phyloP scores from a whole-genome alignment of 2,329 filamentous ascomycete genomes.

The Phialophora tarda region DNA sequence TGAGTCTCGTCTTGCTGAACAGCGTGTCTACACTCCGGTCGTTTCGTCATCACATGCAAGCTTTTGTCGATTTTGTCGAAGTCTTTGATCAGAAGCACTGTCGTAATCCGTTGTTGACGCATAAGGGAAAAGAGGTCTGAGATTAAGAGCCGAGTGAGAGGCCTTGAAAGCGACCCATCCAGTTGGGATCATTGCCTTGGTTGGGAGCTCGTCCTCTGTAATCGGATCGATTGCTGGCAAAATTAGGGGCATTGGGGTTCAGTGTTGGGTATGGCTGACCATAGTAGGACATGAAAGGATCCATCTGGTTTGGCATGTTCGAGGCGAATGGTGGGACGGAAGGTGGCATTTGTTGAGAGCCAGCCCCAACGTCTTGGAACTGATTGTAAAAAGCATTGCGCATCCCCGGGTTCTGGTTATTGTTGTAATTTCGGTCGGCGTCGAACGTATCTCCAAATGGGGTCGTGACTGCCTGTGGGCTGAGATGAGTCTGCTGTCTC shows the following conservation, averaged over 20 bases:
- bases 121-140: not conserved
- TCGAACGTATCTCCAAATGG: conserved; percentile 36
- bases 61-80: conserved; percentile 14
- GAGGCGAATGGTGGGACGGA: conserved; percentile 42
- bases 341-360: conserved; percentile 42
- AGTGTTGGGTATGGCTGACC: conserved; percentile 42
- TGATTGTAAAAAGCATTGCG: conserved; percentile 31
- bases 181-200: conserved; percentile 45
- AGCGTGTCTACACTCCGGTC: conserved; percentile 17
- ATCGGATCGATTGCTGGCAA: conserved; percentile 38
- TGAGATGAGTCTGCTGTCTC: conserved; percentile 28
- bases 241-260: conserved; percentile 35
- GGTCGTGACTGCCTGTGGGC: conserved; percentile 31
- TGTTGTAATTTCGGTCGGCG: conserved; percentile 35
- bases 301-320: conserved; percentile 40
- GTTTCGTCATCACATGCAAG: conserved; percentile 21
- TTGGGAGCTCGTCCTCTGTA: conserved; percentile 32
- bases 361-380: conserved; percentile 34
- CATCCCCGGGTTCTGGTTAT: conserved; percentile 24
- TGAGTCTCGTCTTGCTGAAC: conserved; percentile 24
- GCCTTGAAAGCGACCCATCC: conserved; percentile 58
- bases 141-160: conserved; percentile 70
- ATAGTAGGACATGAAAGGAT: conserved; percentile 38
- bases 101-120: conserved; percentile 13
- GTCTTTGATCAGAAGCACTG: conserved; percentile 12